A percentile compares a stretch with the other conserved stretches of the same genome.
Conservation (phyloP, 495 filamentous ascomycete species). For the Jackrogersella multiformis region DNA sequence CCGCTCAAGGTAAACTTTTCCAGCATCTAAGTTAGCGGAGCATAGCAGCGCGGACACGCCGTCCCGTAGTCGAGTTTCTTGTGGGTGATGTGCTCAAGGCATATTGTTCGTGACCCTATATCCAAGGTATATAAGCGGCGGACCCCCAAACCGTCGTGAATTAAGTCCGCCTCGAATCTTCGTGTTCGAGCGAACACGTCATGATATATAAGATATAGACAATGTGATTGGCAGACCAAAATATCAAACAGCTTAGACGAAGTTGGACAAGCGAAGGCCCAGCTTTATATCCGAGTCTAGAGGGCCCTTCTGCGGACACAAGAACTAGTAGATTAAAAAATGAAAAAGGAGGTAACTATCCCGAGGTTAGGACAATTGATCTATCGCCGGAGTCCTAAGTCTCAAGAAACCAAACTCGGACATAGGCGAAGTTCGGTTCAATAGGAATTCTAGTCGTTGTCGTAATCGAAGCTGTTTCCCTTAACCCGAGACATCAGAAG, state of each 20-base stretch:
- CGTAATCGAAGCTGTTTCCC: not conserved
- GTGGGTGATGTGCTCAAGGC: conserved; percentile 4
- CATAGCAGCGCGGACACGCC: not conserved
- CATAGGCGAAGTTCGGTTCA: not conserved
- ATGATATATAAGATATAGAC: not conserved
- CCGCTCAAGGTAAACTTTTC: not conserved
- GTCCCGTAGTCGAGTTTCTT: conserved; percentile 10
- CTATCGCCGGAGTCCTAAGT: not conserved
- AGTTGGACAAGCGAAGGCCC: conserved; percentile 13
- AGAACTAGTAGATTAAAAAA: not conserved
- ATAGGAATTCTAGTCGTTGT: conserved; percentile 3
- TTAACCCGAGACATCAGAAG: not conserved
- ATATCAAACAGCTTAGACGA: conserved; percentile 9
- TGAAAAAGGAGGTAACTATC: not conserved
- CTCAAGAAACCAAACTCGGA: not conserved
- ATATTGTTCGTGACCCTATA: not conserved
- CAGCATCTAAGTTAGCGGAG: not conserved
- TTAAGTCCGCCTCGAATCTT: not conserved
- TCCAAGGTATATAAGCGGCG: not conserved
- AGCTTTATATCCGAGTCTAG: not conserved
- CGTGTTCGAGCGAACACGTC: not conserved
- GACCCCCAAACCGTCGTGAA: conserved; percentile 5
- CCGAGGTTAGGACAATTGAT: not conserved
- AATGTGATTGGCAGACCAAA: conserved; percentile 21
- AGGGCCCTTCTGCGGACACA: conserved; percentile 10